A percentile compares a stretch with the other conserved stretches of the same genome.
Conservation (phyloP, 805 yeast species). For the Hanseniaspora taiwanica region DNA sequence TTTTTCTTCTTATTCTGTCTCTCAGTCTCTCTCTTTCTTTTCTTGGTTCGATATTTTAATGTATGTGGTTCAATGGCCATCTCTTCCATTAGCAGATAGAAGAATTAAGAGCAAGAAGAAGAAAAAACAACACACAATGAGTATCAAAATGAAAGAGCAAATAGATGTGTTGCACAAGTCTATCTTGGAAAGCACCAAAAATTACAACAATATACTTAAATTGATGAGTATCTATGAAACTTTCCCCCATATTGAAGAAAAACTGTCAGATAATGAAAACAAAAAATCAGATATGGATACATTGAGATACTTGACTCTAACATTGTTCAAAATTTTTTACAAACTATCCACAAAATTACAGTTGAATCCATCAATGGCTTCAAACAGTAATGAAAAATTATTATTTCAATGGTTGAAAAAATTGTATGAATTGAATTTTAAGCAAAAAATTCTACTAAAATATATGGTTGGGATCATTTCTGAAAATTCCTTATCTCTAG, state of each 20-base stretch:
- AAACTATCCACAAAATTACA: conserved; percentile 22
- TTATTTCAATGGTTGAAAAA: conserved; percentile 53
- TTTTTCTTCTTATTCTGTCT: background rate
- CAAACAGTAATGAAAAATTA: conserved; percentile 32
- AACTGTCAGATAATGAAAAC: too few species aligned
- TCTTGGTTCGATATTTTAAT: too few species aligned
- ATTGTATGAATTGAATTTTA: conserved; percentile 39
- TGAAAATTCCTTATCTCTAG: conserved; percentile 36
- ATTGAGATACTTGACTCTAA: conserved; percentile 18
- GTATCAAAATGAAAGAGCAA: conserved; percentile 13
- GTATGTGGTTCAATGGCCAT: too few species aligned
- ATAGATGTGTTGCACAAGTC: conserved; percentile 18
- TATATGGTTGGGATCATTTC: conserved; percentile 28
- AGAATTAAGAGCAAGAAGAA: background rate
- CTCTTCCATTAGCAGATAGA: background rate
- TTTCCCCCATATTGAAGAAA: background rate
- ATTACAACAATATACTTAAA: conserved; percentile 21
- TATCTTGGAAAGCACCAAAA: conserved; percentile 17
- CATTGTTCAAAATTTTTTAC: conserved; percentile 21
- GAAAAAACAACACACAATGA: conserved; percentile 5
- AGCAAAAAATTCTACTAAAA: conserved; percentile 27
- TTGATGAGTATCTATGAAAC: conserved; percentile 13
- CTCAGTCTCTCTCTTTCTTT: background rate
- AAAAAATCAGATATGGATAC: too few species aligned
- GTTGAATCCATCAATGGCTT: conserved; percentile 11